These are phyloP conservation scores for Atkinsonella hypoxylon DNA, from an alignment of 2,329 filamentous ascomycete species.

Conservation along the genomic window DNA sequence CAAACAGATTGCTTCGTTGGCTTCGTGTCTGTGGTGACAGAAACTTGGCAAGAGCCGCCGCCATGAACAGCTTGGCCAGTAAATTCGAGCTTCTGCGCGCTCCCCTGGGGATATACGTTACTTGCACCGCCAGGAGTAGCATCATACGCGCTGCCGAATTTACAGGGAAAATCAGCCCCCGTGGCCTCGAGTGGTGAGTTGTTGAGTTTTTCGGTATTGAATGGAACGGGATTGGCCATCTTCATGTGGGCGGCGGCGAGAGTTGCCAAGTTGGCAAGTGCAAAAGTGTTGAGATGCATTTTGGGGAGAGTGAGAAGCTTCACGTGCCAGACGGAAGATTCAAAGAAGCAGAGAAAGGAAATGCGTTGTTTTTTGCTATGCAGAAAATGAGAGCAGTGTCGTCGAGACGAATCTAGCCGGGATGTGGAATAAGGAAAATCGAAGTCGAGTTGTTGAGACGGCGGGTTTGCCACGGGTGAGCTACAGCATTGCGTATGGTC, in stretches of 20 bases:
- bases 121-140: constrained; percentile 28
- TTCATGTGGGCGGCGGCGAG: constrained; percentile 63
- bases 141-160: constrained; percentile 35
- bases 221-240: constrained; percentile 58
- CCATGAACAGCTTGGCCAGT: constrained; percentile 68
- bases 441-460: too few relatives aligned
- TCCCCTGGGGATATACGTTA: constrained; percentile 44
- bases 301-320: constrained; percentile 22
- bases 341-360: constrained; percentile 1
- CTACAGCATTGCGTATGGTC: not conserved
- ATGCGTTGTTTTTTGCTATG: constrained; percentile 13
- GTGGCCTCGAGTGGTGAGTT: constrained; percentile 51
- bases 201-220: constrained; percentile 24
- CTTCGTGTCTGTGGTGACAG: constrained; percentile 64
- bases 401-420: not conserved
- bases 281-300: constrained; percentile 39
- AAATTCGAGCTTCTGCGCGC: constrained; percentile 44
- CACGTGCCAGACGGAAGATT: constrained; percentile 22
- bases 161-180: constrained; percentile 75
- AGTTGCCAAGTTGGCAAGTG: constrained; percentile 44
- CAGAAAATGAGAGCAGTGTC: not conserved
- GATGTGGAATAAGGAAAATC: too few relatives aligned
- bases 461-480: not conserved
- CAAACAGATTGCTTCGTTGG: constrained; percentile 58
- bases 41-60: constrained; percentile 85